Base-by-base conservation (phyloP, 768 basidiomycete species). In the Phylloporus sp. region DNA sequence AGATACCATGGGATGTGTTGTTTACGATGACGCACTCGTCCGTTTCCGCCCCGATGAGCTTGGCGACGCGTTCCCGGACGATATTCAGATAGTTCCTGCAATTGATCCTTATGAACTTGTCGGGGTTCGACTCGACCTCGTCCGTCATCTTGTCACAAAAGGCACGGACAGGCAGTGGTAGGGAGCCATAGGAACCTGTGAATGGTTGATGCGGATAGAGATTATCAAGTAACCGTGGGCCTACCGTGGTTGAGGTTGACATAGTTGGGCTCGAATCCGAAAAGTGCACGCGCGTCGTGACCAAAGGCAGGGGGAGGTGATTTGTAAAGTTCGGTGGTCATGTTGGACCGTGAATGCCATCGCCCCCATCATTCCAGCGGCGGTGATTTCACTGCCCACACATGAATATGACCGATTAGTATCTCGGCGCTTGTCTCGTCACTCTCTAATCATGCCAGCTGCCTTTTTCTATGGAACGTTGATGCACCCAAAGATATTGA, bases 401-500 rank as follows among this genome's bases (percentile, higher is more conserved):
- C n/a, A n/a, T n/a, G n/a, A n/a, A n/a, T n/a, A n/a, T n/a, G n/a
- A n/a, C n/a, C n/a, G n/a, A n/a, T n/a, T n/a, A n/a, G n/a, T n/a
- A n/a, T n/a, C 43, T 36, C 9, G 18, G n/a, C 17, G 4, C 23
- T 33, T 28, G 22, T 44, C 43, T 44, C 17, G 15, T n/a, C 24
- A 27, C 26, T 7, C 27, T 7, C 24, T 9, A 21, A 9, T n/a
- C n/a, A 71, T 71, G 68, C 36, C 62, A 50, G 67, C 70, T 21
- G 83, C 83, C 15, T 94, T 93, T 66, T 87, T 91, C 71, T 92
- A 94, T 65, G 94, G 94, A 11, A 95, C 90, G 0, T 71, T 97
- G 18, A 82, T 94, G 75, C 90, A 93, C 57, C 91, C 92, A 6
- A 78, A 78, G 40, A 86, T 97, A 58, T 70, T 96, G 31, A 77